Conservation (phyloP, 257 asterid species). For the Solanum chilense region DNA sequence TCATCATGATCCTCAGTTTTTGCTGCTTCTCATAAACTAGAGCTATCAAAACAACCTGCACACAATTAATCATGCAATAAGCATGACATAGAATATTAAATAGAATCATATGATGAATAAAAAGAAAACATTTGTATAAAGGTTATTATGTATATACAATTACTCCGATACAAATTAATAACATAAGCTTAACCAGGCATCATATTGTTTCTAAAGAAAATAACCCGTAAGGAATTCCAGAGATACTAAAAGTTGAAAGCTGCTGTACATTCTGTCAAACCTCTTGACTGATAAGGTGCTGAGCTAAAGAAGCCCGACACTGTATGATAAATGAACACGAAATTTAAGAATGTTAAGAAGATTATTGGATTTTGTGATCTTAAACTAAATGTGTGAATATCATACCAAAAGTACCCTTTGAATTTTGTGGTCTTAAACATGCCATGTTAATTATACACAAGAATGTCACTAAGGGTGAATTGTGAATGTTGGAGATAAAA, state of each 20-base stretch:
- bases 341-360: not conserved
- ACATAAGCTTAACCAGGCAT: not conserved
- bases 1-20: constrained; percentile 93
- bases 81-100: not conserved
- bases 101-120: not conserved
- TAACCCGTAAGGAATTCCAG: not conserved
- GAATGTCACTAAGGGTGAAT: not conserved
- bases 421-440: not conserved
- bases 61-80: constrained; percentile 3
- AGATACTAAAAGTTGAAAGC: not conserved
- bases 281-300: not conserved
- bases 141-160: not conserved
- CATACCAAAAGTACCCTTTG: not conserved
- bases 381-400: not conserved
- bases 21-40: constrained; percentile 84
- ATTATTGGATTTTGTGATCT: not conserved
- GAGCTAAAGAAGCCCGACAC: not conserved
- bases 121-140: not conserved
- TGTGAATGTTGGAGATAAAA: not conserved
- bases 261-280: not conserved
- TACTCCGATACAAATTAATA: not conserved
- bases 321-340: not conserved
- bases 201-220: not conserved
- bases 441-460: not conserved
- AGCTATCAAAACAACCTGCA: constrained; percentile 67